These are phyloP conservation scores for Macrocybe gigantea DNA, from an alignment of 768 basidiomycete species.

Conservation along the genomic window DNA sequence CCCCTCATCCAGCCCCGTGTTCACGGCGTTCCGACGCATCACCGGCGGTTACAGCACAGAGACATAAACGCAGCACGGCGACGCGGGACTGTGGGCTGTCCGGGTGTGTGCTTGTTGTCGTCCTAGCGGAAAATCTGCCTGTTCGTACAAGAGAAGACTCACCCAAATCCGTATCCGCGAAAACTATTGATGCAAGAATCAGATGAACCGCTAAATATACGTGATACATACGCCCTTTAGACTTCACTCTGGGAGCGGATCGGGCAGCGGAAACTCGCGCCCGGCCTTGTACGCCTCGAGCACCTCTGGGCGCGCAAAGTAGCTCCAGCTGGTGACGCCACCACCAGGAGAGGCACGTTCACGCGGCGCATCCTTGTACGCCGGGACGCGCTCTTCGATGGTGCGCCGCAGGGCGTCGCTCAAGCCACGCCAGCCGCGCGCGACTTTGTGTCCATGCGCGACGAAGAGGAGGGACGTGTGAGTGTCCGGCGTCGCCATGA, in stretches of 20 bases:
- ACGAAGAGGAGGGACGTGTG: constrained; percentile 8
- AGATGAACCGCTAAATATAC: too few species aligned
- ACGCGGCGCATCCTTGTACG: constrained; percentile 10
- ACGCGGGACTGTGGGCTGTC: too few species aligned
- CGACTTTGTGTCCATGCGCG: constrained; percentile 10
- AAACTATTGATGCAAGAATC: too few species aligned
- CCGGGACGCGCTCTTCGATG: constrained; percentile 7
- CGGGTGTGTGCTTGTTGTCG: too few species aligned
- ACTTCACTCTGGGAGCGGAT: neutral
- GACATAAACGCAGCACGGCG: too few species aligned
- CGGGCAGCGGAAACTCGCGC: constrained; percentile 11
- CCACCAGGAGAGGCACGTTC: constrained; percentile 6
- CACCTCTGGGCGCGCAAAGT: constrained; percentile 14
- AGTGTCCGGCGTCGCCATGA: constrained; percentile 9
- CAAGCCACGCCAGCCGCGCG: constrained; percentile 7
- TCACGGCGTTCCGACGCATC: too few species aligned
- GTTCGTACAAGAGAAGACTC: too few species aligned
- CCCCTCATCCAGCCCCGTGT: too few species aligned
- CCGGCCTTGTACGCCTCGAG: constrained; percentile 12
- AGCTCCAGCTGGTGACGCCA: constrained; percentile 13
- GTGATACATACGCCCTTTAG: too few species aligned
- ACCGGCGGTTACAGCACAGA: too few species aligned
- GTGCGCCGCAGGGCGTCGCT: constrained; percentile 3
- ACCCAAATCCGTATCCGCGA: too few species aligned
- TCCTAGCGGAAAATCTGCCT: too few species aligned